These are phyloP conservation scores for Carnegiea gigantea DNA, from an alignment of 179 eudicot species.

Conservation along the genomic window DNA sequence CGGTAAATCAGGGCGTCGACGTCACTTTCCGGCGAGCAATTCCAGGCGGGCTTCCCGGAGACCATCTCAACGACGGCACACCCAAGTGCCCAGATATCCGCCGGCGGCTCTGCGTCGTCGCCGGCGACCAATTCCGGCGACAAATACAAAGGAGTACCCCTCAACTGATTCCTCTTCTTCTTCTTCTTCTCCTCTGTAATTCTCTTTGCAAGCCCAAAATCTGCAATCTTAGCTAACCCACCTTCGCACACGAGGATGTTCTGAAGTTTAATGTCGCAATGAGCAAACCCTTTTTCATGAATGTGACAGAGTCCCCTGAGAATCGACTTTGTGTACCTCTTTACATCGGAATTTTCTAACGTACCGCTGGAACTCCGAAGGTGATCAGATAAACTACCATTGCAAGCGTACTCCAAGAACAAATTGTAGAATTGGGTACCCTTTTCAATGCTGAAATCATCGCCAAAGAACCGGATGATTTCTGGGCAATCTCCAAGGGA, in stretches of 20 bases:
- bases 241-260: slow-evolving; percentile 46
- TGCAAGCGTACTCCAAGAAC: slow-evolving; percentile 64
- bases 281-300: slow-evolving; percentile 61
- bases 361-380: slow-evolving; percentile 26
- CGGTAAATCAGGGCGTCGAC: slow-evolving; percentile 32
- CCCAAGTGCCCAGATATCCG: slow-evolving; percentile 55
- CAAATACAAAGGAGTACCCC: slow-evolving; percentile 82
- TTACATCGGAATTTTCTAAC: slow-evolving; percentile 39
- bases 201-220: slow-evolving; percentile 69
- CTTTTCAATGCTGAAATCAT: slow-evolving; percentile 35
- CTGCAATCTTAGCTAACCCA: slow-evolving; percentile 53
- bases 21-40: slow-evolving; percentile 28
- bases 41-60: slow-evolving; percentile 42
- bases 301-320: slow-evolving; percentile 50
- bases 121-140: slow-evolving; percentile 68
- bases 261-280: slow-evolving; percentile 72
- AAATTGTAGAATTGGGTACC: slow-evolving; percentile 51
- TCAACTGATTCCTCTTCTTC: slow-evolving; percentile 36
- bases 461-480: slow-evolving; percentile 45
- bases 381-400: slow-evolving; percentile 52
- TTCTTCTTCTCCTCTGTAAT: slow-evolving; percentile 20
- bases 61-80: slow-evolving; percentile 51
- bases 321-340: slow-evolving; percentile 43
- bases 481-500: slow-evolving; percentile 37
- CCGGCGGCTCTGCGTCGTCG: slow-evolving; percentile 37